Evolutionary conservation across 441 rosid species (phyloP), one percentile per base, ranked within the genome.

Genomic region (Sinapis alba): DNA sequence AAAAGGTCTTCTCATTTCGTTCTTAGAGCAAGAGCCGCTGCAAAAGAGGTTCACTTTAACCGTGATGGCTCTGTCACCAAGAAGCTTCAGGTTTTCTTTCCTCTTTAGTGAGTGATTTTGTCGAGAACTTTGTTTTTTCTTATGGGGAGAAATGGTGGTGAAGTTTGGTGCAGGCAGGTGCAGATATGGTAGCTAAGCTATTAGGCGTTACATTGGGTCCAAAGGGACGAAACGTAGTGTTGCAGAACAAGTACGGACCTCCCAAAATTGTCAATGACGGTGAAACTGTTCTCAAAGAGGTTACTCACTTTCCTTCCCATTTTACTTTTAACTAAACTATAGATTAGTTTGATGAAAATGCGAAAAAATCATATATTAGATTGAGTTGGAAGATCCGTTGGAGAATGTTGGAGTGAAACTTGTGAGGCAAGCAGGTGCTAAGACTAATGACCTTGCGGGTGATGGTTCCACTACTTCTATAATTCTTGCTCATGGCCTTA

Each of bases 381-480:
- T 95, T 84, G 98, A 89, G 73, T 81, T 92, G 84, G 98, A 89
- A 77, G 97, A 92, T 34, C 91, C 97, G 7, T 45, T 94, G 75
- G 98, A 90, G 84, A 92, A 95, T 82, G 92, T 95, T 81, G 99
- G 98, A 69, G 98, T 90, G 61, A 95, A 95, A 79, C 82, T 92
- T 85, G 94, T 92, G 81, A 90, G 99, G 79, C 99, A 92, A 85
- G 96, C 98, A 5, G 98, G 94, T 75, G 97, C 97, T 18, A 95
- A 83, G 80, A 92, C 99, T 61, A 95, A 90, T 85, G 92, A 90
- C 56, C 90, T 87, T 68, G 99, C 94, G 0, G 96, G 98, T 79
- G 98, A 95, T 86, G 99, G 99, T 67, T 90, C 94, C 65, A 92
- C 94, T 41, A 92, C 99, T 21, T 89, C 99, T 68, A 80, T 95